Evolutionary conservation across 768 basidiomycete species (phyloP), one percentile per base, ranked within the genome.

Genomic region (Hygrocybe punicea): DNA sequence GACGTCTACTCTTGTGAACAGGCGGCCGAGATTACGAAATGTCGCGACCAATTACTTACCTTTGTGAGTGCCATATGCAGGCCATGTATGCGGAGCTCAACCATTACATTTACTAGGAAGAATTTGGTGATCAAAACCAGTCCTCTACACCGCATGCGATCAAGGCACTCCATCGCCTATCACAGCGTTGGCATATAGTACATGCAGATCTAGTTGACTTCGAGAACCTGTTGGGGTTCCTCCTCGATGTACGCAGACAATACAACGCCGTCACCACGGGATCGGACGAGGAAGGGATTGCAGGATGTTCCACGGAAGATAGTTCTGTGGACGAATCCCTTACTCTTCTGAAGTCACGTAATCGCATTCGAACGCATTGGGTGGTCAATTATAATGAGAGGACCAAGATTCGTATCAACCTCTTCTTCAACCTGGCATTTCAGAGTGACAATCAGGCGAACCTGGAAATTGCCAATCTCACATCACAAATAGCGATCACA

Each of bases 391-490:
- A 66, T 36, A 60, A 53, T 16, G 62, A 66, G 29, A 58, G 65
- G 3, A 61, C 58, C 2, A 58, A 57, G n/a, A 66, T 66, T 42
- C 53, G 57, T 9, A 66, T 66, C 49, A 60, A 63, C 49, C 58
- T 65, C 1, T 59, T 63, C 37, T 66, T 66, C 59, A 63, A 65
- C 47, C 50, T 66, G 11, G 40, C 58, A 6, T 51, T 61, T 4
- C 63, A 66, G 48, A 51, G 51, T n/a, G 65, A 67, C 49, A 67
- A 58, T 51, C 42, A 46, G 29, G 61, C 57, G 4, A 67, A 65
- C 23, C 37, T 67, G 3, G 53, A 57, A 23, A 62, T 67, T 23
- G 63, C 65, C 1, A 46, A 55, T 23, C 57, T 63, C 23, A 62
- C 65, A 2, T 57, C 60, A 33, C 58, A 61, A 25, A 68, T 68